Base-by-base conservation (phyloP, 176 grass and related monocot genomes). In the Carex scoparia region DNA sequence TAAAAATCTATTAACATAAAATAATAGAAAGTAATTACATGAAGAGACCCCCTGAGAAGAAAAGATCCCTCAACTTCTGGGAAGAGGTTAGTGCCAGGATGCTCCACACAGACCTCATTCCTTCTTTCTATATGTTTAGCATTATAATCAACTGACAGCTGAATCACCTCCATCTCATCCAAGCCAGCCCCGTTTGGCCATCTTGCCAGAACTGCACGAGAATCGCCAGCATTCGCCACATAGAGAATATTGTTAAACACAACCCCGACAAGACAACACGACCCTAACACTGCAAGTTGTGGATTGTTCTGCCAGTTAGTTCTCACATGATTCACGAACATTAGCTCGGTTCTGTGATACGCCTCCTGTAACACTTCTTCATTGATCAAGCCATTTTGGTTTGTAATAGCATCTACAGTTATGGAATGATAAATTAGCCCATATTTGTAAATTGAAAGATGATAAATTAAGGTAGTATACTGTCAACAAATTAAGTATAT, bases 211-310 rank as follows among this genome's bases (percentile, higher is more conserved):
- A 91, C 84, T 19, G 89, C 86, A 16, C 89, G 63, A 8, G 89
- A 91, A 58, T 91, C 89, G 3, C 86, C 89, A 0, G 82, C 53
- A 65, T 91, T 91, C 7, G 89, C 86, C 40, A 88, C 84, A 51
- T 83, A 88, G 69, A 91, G 55, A 10, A 66, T 70, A 69, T 86
- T 84, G 12, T 70, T 51, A 4, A 69, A 35, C 55, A 88, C 85
- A n/a, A 85, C 62, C 15, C 89, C 89, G 4, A 84, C 32, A 54
- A 91, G 84, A 75, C 89, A 91, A 27, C 89, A 91, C 40, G 89
- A 82, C 27, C 89, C 89, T 9, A 68, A 16, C 3, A 60, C 64
- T 18, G 79, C 86, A 10, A 82, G 64, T 31, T 56, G 14, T 3
- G 85, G 38, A 4, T 13, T 28, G 8, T 2, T 0, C 4, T 31